These are phyloP conservation scores for Strobilomyces confusus DNA, from an alignment of 768 basidiomycete species.

Conservation along the genomic window DNA sequence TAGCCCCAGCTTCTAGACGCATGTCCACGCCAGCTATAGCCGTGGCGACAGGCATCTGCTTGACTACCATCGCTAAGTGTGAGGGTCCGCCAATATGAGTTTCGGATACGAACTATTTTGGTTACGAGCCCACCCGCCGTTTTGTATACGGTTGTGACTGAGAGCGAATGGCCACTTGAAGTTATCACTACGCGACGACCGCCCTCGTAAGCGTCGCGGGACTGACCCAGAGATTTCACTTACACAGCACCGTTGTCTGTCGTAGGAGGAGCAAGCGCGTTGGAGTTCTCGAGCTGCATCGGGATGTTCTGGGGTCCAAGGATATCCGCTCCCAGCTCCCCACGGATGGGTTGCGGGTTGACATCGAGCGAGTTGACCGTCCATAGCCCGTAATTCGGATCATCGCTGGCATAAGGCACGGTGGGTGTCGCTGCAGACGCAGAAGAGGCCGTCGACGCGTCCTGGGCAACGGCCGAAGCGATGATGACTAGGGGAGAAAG, in stretches of 20 bases:
- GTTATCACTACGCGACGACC: conserved; percentile 32
- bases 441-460: conserved; percentile 23
- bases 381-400: conserved; percentile 47
- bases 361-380: conserved; percentile 20
- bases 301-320: conserved; percentile 57
- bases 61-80: conserved; percentile 25
- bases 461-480: conserved; percentile 17
- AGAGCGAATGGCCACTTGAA: conserved; percentile 63
- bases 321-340: conserved; percentile 40
- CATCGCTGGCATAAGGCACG: conserved; percentile 39
- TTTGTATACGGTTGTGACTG: conserved; percentile 55
- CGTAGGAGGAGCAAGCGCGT: conserved; percentile 55
- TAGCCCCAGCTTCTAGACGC: conserved; percentile 39
- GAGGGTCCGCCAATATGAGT: neutral
- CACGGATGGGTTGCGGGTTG: conserved; percentile 43
- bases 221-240: conserved; percentile 7
- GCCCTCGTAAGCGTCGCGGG: neutral
- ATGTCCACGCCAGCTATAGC: conserved; percentile 40
- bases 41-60: conserved; percentile 38
- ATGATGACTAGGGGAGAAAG: conserved; percentile 21
- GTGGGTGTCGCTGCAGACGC: conserved; percentile 38
- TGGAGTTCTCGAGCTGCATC: conserved; percentile 54
- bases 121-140: conserved; percentile 66
- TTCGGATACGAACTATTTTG: conserved; percentile 45
- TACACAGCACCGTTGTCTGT: conserved; percentile 56